Conservation (phyloP, 345 rosid species). For the Gossypium australe region DNA sequence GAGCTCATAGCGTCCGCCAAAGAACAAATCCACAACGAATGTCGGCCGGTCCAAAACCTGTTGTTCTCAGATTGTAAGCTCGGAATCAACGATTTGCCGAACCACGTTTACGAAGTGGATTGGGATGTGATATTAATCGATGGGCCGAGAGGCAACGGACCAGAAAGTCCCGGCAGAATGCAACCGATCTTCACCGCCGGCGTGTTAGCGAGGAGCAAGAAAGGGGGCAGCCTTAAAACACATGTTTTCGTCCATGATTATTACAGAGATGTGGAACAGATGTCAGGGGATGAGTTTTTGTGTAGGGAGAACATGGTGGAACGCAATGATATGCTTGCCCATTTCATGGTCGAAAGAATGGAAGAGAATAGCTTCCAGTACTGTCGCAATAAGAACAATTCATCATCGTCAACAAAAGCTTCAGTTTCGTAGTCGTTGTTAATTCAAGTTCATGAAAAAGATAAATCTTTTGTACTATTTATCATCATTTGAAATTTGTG, state of each 20-base stretch:
- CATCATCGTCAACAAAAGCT: slow-evolving; percentile 2
- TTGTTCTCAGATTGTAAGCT: slow-evolving; percentile 83
- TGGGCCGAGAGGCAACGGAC: slow-evolving; percentile 89
- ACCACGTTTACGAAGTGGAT: slow-evolving; percentile 85
- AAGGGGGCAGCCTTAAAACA: slow-evolving; percentile 63
- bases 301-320: slow-evolving; percentile 79
- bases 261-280: slow-evolving; percentile 67
- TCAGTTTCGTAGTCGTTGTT: not conserved
- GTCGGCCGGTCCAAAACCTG: slow-evolving; percentile 87
- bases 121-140: slow-evolving; percentile 95
- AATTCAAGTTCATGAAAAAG: not conserved
- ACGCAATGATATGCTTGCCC: slow-evolving; percentile 58
- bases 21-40: slow-evolving; percentile 60
- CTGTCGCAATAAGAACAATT: slow-evolving; percentile 32
- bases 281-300: slow-evolving; percentile 81
- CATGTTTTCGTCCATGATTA: slow-evolving; percentile 85
- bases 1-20: slow-evolving; percentile 55
- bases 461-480: not conserved
- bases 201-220: slow-evolving; percentile 85
- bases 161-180: slow-evolving; percentile 77
- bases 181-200: slow-evolving; percentile 85
- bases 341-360: slow-evolving; percentile 81
- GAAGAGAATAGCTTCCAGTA: slow-evolving; percentile 50
- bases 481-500: slow-evolving; percentile 5
- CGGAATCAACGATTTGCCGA: slow-evolving; percentile 84